Percentiles rank a stretch among this genome's conserved stretches.
These are phyloP conservation scores for Aureobasidium melanogenum DNA, from an alignment of 2,329 filamentous ascomycete species.

Conservation along the genomic window DNA sequence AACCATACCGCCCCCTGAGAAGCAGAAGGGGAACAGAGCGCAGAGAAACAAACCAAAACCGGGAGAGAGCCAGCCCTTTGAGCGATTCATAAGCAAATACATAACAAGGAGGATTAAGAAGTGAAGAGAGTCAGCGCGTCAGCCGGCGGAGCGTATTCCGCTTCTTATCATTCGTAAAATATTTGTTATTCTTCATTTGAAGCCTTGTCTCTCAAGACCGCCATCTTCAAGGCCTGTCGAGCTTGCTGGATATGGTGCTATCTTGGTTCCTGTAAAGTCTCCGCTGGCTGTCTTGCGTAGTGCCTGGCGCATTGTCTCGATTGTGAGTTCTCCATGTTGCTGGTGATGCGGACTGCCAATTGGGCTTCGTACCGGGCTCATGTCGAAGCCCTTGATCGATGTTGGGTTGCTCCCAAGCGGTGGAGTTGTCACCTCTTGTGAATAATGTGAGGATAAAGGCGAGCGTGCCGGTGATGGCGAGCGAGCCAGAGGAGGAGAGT, in stretches of 20 bases:
- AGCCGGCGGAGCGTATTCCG: neutral
- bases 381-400: conserved; percentile 64
- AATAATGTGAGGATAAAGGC: conserved; percentile 50
- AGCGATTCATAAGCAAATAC: neutral
- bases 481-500: conserved; percentile 31
- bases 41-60: neutral
- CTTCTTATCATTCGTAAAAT: neutral
- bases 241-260: conserved; percentile 28
- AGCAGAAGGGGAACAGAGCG: neutral
- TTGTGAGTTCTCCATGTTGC: conserved; percentile 62
- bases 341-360: conserved; percentile 43
- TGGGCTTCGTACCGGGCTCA: conserved; percentile 53
- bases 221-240: conserved; percentile 30
- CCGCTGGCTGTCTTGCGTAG: conserved; percentile 76
- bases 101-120: neutral
- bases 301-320: conserved; percentile 91
- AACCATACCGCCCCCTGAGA: neutral
- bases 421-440: conserved; percentile 57
- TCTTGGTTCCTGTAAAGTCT: conserved; percentile 50
- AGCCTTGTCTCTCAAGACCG: conserved; percentile 23
- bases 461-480: conserved; percentile 76
- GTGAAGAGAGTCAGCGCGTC: neutral
- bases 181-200: conserved; percentile 9
- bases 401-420: conserved; percentile 62
- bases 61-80: neutral